These are phyloP conservation scores for Dioszegia crocea DNA, from an alignment of 768 basidiomycete species.

Conservation along the genomic window DNA sequence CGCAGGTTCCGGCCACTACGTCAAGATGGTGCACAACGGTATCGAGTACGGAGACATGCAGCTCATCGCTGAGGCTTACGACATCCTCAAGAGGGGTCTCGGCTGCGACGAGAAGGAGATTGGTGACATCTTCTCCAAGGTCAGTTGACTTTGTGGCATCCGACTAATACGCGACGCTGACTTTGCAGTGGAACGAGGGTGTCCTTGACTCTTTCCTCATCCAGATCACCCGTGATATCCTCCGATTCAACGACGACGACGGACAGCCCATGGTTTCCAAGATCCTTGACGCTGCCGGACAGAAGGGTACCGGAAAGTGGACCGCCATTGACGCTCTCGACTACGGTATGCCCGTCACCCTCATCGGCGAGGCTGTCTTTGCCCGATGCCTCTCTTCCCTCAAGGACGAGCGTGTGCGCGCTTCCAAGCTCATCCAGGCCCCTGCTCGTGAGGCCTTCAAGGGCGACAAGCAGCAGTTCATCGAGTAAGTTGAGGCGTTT, in stretches of 20 bases:
- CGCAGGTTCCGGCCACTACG: constrained; percentile 72
- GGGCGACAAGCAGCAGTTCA: constrained; percentile 97
- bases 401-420: constrained; percentile 91
- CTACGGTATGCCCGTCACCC: constrained; percentile 74
- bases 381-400: constrained; percentile 95
- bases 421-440: constrained; percentile 83
- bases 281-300: constrained; percentile 92
- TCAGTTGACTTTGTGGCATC: too few relatives aligned
- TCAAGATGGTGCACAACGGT: constrained; percentile 99
- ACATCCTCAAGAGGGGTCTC: constrained; percentile 89
- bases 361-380: constrained; percentile 99
- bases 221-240: constrained; percentile 94
- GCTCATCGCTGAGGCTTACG: constrained; percentile 96
- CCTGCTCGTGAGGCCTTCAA: constrained; percentile 90
- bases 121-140: constrained; percentile 78
- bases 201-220: constrained; percentile 99
- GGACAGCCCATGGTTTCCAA: constrained; percentile 85
- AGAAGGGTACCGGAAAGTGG: constrained; percentile 99
- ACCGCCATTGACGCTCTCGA: constrained; percentile 93
- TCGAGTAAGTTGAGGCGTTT: constrained; percentile 55
- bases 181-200: constrained; percentile 71
- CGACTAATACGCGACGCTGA: too few relatives aligned
- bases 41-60: constrained; percentile 99
- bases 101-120: constrained; percentile 83
- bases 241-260: constrained; percentile 88